phyloP scores from a whole-genome alignment of 176 grass and related monocot genomes.

The Rhipidocladum racemiflorum region DNA sequence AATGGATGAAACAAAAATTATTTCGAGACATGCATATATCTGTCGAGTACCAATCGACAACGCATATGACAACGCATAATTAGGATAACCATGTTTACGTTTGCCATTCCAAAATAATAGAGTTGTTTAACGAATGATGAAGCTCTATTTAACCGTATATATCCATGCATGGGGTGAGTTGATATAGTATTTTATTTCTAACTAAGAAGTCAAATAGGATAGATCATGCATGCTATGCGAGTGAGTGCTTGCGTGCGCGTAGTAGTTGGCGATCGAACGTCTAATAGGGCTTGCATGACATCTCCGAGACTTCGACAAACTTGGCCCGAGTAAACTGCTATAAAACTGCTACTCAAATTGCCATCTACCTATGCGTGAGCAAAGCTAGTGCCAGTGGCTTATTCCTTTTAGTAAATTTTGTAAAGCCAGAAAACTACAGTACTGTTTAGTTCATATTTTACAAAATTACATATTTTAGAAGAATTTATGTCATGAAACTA shows the following conservation, averaged over 20 bases:
- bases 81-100: conserved; percentile 20
- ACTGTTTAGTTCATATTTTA: no score
- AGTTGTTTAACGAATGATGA: not conserved
- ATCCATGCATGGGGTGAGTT: not conserved
- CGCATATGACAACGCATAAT: conserved; percentile 32
- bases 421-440: no score
- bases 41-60: conserved; percentile 22
- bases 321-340: not conserved
- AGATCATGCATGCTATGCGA: no score
- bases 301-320: not conserved
- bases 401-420: no score
- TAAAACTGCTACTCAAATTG: not conserved
- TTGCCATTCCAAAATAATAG: not conserved
- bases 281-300: not conserved
- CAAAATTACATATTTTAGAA: no score
- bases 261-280: not conserved
- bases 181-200: not conserved
- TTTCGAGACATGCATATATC: not conserved
- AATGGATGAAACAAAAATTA: conserved; percentile 7
- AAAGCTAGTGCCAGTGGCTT: not conserved
- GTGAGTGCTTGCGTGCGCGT: not conserved
- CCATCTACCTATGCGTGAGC: not conserved
- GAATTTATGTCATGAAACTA: no score
- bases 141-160: not conserved
- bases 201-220: not conserved